Conservation (phyloP, 208 protist genomes). For the Trypanosomatidae sp. region DNA sequence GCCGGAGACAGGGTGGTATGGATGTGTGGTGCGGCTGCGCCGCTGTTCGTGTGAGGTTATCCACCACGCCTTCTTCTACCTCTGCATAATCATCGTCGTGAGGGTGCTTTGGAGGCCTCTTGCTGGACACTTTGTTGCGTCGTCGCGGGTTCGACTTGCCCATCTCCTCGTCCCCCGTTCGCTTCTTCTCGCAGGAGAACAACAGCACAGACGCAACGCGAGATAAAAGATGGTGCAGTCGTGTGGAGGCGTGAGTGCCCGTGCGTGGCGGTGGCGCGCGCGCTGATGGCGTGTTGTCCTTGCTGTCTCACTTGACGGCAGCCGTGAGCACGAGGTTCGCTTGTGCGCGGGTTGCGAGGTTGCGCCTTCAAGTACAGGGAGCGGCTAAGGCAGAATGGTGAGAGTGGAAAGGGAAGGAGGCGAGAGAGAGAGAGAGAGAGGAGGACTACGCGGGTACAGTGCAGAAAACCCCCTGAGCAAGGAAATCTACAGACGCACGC, state of each 20-base stretch:
- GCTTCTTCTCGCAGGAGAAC: background rate
- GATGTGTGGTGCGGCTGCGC: background rate
- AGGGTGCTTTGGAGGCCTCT: background rate
- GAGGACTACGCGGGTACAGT: background rate
- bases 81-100: background rate
- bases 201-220: background rate
- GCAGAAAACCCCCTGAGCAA: background rate
- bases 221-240: too few relatives aligned
- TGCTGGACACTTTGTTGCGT: slow-evolving; percentile 3
- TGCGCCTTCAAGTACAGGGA: background rate
- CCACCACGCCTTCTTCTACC: background rate
- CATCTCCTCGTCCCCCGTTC: background rate
- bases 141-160: slow-evolving; percentile 3
- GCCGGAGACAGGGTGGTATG: slow-evolving; percentile 42
- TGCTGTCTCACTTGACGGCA: background rate
- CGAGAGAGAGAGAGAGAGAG: background rate
- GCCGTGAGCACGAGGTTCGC: too few relatives aligned
- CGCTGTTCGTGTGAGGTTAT: background rate
- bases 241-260: background rate
- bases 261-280: background rate
- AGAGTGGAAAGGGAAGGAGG: background rate
- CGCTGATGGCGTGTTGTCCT: background rate
- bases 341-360: background rate
- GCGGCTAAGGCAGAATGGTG: background rate
- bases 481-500: background rate